These are phyloP conservation scores for Inga oerstediana DNA, from an alignment of 306 rosid genomes.

Conservation along the genomic window DNA sequence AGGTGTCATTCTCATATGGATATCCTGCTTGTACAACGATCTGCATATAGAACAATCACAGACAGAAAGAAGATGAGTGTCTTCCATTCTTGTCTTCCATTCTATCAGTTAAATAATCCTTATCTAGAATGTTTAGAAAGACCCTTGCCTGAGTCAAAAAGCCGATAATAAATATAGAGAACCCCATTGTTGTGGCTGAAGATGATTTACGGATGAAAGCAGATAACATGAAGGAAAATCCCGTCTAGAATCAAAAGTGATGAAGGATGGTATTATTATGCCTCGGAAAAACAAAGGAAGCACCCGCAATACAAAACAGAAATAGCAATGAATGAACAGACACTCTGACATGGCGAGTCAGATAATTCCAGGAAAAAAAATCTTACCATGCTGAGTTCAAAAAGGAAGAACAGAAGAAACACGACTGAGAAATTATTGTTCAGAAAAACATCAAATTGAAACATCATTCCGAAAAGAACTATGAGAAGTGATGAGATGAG, in stretches of 20 bases:
- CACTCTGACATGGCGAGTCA: slow-evolving; percentile 3
- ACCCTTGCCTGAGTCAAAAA: slow-evolving; percentile 77
- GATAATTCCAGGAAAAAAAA: slow-evolving; percentile 15
- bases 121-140: slow-evolving; percentile 28
- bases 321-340: slow-evolving; percentile 12
- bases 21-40: slow-evolving; percentile 53
- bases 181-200: slow-evolving; percentile 77
- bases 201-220: slow-evolving; percentile 82
- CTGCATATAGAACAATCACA: slow-evolving; percentile 47
- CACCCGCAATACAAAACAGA: background rate
- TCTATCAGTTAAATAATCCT: slow-evolving; percentile 13
- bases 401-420: slow-evolving; percentile 76
- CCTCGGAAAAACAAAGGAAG: background rate
- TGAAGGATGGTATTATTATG: slow-evolving; percentile 5
- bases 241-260: slow-evolving; percentile 54
- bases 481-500: slow-evolving; percentile 72
- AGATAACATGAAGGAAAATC: slow-evolving; percentile 84
- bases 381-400: slow-evolving; percentile 88
- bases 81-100: slow-evolving; percentile 33
- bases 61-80: slow-evolving; percentile 26
- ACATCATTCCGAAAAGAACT: slow-evolving; percentile 88
- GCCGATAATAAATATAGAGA: slow-evolving; percentile 68
- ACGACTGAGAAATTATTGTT: slow-evolving; percentile 63
- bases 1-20: slow-evolving; percentile 43
- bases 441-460: slow-evolving; percentile 78